Conservation (phyloP, 768 basidiomycete species). For the Rhodotorula diobovata region DNA sequence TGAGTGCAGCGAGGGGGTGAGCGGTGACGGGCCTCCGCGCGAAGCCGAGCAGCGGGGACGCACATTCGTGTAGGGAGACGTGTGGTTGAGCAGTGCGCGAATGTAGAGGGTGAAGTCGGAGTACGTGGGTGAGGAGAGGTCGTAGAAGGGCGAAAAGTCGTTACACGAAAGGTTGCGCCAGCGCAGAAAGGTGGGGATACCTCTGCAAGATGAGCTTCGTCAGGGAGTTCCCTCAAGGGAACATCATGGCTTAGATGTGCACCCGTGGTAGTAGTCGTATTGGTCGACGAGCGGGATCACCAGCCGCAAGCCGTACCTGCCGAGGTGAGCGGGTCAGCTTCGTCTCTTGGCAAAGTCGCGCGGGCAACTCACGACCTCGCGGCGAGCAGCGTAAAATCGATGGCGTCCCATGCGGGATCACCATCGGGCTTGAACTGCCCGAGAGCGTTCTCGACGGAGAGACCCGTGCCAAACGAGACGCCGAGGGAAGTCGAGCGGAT, state of each 20-base stretch:
- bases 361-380: slow-evolving; percentile 28
- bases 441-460: slow-evolving; percentile 45
- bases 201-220: neutral
- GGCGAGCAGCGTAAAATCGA: slow-evolving; percentile 45
- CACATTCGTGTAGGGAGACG: slow-evolving; percentile 38
- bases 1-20: neutral
- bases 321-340: neutral
- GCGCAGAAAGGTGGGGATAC: slow-evolving; percentile 35
- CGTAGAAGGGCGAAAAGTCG: slow-evolving; percentile 40
- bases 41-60: neutral
- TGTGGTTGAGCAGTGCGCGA: slow-evolving; percentile 27
- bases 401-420: slow-evolving; percentile 39
- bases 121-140: slow-evolving; percentile 21
- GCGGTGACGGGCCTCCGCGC: too few relatives aligned
- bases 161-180: slow-evolving; percentile 36
- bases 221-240: too few relatives aligned
- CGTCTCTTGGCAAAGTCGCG: neutral
- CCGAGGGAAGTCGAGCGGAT: slow-evolving; percentile 47
- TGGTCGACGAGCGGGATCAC: slow-evolving; percentile 41
- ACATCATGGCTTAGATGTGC: neutral
- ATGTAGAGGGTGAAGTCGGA: slow-evolving; percentile 37
- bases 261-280: slow-evolving; percentile 41
- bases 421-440: slow-evolving; percentile 44
- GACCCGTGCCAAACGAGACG: slow-evolving; percentile 44
- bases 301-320: slow-evolving; percentile 38